Conservation (phyloP, 169 alveolate species). For the Theileria sp. region DNA sequence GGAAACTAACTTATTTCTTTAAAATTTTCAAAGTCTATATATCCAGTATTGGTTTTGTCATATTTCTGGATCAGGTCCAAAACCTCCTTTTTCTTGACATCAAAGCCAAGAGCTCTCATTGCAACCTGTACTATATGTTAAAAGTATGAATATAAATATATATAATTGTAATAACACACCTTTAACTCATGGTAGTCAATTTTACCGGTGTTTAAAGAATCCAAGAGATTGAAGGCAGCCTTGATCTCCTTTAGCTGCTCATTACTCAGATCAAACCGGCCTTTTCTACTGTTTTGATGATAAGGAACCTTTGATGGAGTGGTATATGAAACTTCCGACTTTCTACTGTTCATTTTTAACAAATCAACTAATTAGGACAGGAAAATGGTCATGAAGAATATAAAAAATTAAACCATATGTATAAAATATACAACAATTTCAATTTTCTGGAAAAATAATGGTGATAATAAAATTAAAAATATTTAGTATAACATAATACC, state of each 20-base stretch:
- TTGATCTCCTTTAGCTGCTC: conserved; percentile 87
- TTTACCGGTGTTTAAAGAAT: conserved; percentile 94
- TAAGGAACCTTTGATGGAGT: conserved; percentile 20
- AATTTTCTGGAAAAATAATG: background rate
- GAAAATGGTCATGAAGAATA: background rate
- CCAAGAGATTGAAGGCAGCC: conserved; percentile 98
- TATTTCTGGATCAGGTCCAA: conserved; percentile 83
- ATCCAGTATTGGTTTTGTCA: conserved; percentile 83
- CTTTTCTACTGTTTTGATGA: conserved; percentile 51
- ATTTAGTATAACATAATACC: background rate
- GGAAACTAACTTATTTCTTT: conserved; percentile 73
- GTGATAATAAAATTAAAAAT: background rate
- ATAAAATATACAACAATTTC: background rate
- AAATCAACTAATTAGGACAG: background rate
- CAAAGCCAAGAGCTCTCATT: conserved; percentile 98
- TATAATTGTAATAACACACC: conserved; percentile 64
- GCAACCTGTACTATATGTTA: conserved; percentile 85
- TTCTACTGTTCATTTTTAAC: conserved; percentile 19
- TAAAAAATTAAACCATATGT: background rate
- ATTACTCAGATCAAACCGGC: conserved; percentile 66
- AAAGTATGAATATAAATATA: background rate
- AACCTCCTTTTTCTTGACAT: conserved; percentile 93
- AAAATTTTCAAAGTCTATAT: conserved; percentile 79
- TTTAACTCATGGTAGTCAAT: conserved; percentile 95
- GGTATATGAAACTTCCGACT: conserved; percentile 29